Conservation (phyloP, 768 basidiomycete genomes). For the Russula olivacea region DNA sequence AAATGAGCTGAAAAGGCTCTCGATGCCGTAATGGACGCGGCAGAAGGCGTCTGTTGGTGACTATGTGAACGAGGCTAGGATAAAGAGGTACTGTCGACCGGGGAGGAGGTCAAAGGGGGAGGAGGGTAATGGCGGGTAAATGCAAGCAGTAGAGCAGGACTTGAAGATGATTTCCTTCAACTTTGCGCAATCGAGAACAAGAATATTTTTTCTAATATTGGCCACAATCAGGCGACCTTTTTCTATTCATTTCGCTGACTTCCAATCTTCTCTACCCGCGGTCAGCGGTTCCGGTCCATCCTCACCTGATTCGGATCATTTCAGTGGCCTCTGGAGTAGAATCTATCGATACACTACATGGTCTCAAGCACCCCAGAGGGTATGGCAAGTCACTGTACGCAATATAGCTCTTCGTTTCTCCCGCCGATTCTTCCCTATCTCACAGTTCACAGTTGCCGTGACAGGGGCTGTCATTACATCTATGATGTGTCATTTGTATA, state of each 20-base stretch:
- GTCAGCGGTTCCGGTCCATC: neutral
- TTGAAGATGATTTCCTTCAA: neutral
- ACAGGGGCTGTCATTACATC: too few species aligned
- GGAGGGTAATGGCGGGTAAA: neutral
- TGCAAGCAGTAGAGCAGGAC: neutral
- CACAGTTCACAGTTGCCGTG: neutral
- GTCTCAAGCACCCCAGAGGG: too few species aligned
- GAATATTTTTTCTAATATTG: conserved; percentile 2
- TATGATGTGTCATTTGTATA: neutral
- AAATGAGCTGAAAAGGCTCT: neutral
- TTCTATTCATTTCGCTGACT: conserved; percentile 11
- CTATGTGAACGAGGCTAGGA: neutral
- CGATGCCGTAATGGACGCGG: neutral
- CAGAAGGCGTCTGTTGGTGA: neutral
- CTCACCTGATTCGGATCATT: too few species aligned
- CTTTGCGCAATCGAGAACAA: neutral
- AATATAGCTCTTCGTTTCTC: too few species aligned
- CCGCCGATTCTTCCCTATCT: neutral
- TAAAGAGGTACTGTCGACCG: neutral
- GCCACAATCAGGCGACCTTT: conserved; percentile 4
- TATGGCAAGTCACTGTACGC: too few species aligned
- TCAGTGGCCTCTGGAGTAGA: too few species aligned
- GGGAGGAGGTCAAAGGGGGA: neutral
- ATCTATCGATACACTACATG: too few species aligned
- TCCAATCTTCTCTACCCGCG: neutral